A percentile compares a stretch with the other conserved stretches of the same genome.
Evolutionary conservation across 176 grass and related monocot species (phyloP).

Genomic region (Zoysia pacifica): DNA sequence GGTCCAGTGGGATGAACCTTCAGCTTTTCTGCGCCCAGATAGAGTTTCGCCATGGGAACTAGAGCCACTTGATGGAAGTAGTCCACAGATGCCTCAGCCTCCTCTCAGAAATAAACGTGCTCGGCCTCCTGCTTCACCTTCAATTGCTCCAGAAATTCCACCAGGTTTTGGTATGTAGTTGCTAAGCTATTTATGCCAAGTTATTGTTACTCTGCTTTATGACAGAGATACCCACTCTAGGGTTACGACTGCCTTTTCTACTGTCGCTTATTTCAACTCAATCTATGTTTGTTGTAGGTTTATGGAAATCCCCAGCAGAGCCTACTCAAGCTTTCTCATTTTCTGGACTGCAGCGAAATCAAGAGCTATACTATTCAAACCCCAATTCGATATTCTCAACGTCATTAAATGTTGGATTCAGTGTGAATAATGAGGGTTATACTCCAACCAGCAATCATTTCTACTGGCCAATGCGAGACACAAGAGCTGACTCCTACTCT

Average conservation of each 20-base stretch:
- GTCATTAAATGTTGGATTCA: slow-evolving; percentile 44
- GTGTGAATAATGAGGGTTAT: slow-evolving; percentile 44
- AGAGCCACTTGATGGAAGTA: slow-evolving; percentile 49
- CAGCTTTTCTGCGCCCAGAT: slow-evolving; percentile 55
- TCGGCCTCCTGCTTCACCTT: slow-evolving; percentile 42
- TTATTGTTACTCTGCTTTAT: slow-evolving; percentile 12
- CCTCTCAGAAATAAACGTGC: slow-evolving; percentile 58
- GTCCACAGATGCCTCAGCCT: slow-evolving; percentile 42
- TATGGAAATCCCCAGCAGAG: slow-evolving; percentile 65
- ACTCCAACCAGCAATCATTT: slow-evolving; percentile 46
- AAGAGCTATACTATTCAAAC: slow-evolving; percentile 48
- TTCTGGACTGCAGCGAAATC: slow-evolving; percentile 48
- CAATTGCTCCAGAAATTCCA: slow-evolving; percentile 51
- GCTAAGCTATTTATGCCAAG: slow-evolving; percentile 3
- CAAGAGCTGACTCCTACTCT: slow-evolving; percentile 35
- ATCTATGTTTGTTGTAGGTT: slow-evolving; percentile 54
- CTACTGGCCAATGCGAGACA: slow-evolving; percentile 52
- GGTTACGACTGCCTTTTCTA: background rate
- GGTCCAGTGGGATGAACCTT: slow-evolving; percentile 84
- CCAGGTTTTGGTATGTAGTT: slow-evolving; percentile 57
- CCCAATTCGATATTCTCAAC: slow-evolving; percentile 46
- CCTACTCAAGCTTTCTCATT: slow-evolving; percentile 59
- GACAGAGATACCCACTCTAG: background rate
- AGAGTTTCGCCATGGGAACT: slow-evolving; percentile 87
- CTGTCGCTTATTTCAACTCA: slow-evolving; percentile 26